Evolutionary conservation across 495 filamentous ascomycete species (phyloP), one percentile per base, ranked within the genome.

Genomic region (Parathielavia hyrcaniae): DNA sequence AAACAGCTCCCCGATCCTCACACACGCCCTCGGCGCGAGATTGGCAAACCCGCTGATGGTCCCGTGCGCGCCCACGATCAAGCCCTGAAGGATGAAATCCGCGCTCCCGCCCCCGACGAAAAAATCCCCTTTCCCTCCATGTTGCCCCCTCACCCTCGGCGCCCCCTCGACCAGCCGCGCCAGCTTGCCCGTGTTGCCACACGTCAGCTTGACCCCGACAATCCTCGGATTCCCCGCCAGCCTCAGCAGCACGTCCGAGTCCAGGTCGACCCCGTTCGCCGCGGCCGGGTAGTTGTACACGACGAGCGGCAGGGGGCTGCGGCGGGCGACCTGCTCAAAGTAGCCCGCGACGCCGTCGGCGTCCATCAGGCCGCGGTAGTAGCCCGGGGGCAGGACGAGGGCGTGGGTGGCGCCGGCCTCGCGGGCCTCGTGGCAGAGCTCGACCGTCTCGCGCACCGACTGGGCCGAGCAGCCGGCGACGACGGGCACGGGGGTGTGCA

Each of bases 231-330:
- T 86, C 58, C 85, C 73, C 1, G 86, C 85, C 53, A 95, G 78
- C 57, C 78, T 72, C 64, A 92, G 82, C 61, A 92, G 81, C 47
- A 88, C 78, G 64, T 95, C 89, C 23, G 83, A 87, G 73, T 89
- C 86, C 75, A 95, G 85, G 62, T 92, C 89, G 53, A 92, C 84
- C 10, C 88, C 89, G 20, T 86, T 83, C 17, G 89, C 88, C 32
- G 88, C 88, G 16, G 86, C 87, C 1, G 89, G 89, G 73, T 87
- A 92, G 78, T 92, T 92, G 76, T 92, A 92, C 51, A 95, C 78
- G 47, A 91, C 81, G 13, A 95, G 69, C 1, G 89, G 88, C 43
- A 92, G 71, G 9, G 88, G 85, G 7, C 81, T 84, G 4, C 64
- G 69, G 57, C 85, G 81, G 23, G 89, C 89, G 0, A 92, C 87